A percentile compares a stretch with the other conserved stretches of the same genome.
These are phyloP conservation scores for Leccinum subgranulosum DNA, from an alignment of 768 basidiomycete genomes.

Conservation along the genomic window DNA sequence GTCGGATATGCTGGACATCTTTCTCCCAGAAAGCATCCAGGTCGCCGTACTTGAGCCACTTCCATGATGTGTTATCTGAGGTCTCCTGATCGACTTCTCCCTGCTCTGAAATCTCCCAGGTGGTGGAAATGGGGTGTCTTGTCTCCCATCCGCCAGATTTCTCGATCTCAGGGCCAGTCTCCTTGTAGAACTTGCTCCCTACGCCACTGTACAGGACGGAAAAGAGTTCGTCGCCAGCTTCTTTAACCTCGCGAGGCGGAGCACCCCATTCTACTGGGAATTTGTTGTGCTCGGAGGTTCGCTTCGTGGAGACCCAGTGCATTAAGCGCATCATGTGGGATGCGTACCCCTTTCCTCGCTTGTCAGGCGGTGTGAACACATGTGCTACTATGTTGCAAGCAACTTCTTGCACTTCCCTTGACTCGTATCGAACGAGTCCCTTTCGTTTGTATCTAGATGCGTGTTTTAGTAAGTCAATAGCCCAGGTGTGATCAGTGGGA, in stretches of 20 bases:
- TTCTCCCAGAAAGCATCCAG: conserved; percentile 36
- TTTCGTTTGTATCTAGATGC: conserved; percentile 31
- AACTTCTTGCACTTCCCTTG: conserved; percentile 28
- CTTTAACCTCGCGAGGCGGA: conserved; percentile 34
- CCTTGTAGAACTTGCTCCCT: conserved; percentile 39
- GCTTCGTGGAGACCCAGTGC: conserved; percentile 48
- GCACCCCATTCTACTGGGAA: conserved; percentile 41
- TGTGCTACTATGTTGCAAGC: conserved; percentile 51
- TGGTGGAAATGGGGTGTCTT: conserved; percentile 34
- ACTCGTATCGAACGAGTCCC: conserved; percentile 25
- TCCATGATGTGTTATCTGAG: conserved; percentile 8
- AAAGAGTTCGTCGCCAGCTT: conserved; percentile 38
- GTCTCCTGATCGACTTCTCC: not conserved
- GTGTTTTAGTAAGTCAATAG: not conserved
- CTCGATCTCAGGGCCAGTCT: conserved; percentile 33
- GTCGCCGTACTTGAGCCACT: conserved; percentile 36
- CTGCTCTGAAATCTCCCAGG: conserved; percentile 32
- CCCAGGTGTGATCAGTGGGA: not conserved
- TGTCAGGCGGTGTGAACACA: conserved; percentile 48
- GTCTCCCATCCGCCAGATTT: conserved; percentile 43
- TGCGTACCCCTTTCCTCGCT: conserved; percentile 54
- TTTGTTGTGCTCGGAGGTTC: conserved; percentile 16
- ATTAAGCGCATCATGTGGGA: conserved; percentile 61
- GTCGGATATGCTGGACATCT: conserved; percentile 38
- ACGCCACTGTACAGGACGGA: conserved; percentile 54